phyloP scores from a whole-genome alignment of 176 grass and related monocot species.

The Aegilops umbellulata region DNA sequence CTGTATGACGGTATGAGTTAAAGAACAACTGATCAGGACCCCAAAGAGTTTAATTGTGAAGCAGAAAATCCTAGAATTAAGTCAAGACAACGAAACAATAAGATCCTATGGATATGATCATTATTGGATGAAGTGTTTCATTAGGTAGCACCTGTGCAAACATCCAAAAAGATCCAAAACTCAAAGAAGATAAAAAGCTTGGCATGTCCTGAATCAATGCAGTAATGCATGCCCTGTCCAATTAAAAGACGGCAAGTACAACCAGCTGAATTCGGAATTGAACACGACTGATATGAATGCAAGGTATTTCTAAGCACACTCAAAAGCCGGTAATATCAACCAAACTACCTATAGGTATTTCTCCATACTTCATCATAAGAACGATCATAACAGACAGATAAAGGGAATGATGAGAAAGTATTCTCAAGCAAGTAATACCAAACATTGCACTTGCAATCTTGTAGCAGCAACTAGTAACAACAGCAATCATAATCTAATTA shows the following conservation, averaged over 20 bases:
- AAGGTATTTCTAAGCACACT: neutral
- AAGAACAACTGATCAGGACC: neutral
- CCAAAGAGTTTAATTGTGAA: neutral
- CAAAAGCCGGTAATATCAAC: neutral
- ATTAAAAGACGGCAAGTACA: neutral
- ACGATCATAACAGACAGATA: neutral
- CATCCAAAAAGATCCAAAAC: neutral
- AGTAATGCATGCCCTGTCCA: neutral
- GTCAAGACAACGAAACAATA: neutral
- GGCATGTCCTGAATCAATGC: neutral
- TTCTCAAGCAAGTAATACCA: neutral
- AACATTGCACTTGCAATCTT: neutral
- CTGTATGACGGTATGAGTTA: neutral
- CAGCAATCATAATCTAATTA: neutral
- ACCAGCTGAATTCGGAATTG: neutral
- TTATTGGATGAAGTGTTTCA: neutral
- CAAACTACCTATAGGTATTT: neutral
- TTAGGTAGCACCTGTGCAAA: neutral
- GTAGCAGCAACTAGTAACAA: neutral
- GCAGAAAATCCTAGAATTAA: neutral
- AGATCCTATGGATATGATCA: neutral
- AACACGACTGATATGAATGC: neutral
- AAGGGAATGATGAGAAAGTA: neutral
- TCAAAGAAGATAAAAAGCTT: neutral
- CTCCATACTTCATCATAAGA: conserved; percentile 10